Evolutionary conservation across 2,329 filamentous ascomycete species (phyloP).

Genomic region (Immersiporthe knoxdaviesiana): DNA sequence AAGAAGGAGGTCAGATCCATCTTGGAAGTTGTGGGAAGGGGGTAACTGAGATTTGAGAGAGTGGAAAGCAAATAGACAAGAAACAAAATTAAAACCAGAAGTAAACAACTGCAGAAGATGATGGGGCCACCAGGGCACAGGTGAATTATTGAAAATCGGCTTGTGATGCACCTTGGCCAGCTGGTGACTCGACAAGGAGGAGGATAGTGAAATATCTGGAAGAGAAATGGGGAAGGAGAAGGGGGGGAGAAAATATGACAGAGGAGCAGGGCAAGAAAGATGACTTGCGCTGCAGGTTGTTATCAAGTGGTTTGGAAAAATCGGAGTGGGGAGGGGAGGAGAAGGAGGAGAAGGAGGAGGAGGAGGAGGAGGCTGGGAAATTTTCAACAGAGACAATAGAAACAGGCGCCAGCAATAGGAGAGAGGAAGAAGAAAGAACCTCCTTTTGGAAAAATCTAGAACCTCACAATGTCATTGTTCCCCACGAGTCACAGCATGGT

Average conservation of each 20-base stretch:
- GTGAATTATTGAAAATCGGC: not conserved
- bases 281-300: not conserved
- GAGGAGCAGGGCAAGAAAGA: not conserved
- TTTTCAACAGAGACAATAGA: not conserved
- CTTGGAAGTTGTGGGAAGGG: not conserved
- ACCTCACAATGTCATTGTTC: not conserved
- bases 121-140: not conserved
- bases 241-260: not conserved
- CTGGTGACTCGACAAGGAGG: not conserved
- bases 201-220: not conserved
- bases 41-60: not conserved
- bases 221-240: not conserved
- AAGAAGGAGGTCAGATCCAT: not conserved
- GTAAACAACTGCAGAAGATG: not conserved
- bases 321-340: not conserved
- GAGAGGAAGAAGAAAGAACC: not conserved
- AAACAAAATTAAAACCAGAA: not conserved
- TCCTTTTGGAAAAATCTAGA: not conserved
- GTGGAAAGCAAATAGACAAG: not conserved
- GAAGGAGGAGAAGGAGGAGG: not conserved
- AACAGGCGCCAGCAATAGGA: not conserved
- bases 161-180: not conserved
- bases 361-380: not conserved
- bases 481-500: not conserved
- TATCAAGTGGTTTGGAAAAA: not conserved